Percentiles rank a stretch among this genome's conserved stretches.
Evolutionary conservation across 2,329 filamentous ascomycete species (phyloP).

Genomic region (Gyromitra esculenta): DNA sequence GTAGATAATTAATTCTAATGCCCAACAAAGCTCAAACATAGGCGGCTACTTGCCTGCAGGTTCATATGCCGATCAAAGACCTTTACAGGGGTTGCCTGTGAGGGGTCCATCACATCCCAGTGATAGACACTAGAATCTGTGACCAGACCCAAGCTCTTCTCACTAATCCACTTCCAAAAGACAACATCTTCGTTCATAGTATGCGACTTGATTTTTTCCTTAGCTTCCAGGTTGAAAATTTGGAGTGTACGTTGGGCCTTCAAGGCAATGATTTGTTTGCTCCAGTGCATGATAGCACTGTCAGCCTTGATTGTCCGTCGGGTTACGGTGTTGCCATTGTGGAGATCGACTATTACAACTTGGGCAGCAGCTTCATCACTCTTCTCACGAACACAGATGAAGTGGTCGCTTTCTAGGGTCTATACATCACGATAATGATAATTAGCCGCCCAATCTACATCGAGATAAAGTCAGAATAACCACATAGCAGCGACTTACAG

Average conservation of each 20-base stretch:
- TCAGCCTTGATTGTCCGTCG: constrained; percentile 97
- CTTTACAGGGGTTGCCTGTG: constrained; percentile 82
- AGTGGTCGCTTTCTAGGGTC: constrained; percentile 98
- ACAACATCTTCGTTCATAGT: constrained; percentile 97
- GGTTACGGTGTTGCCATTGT: constrained; percentile 95
- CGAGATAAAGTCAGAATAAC: constrained; percentile 2
- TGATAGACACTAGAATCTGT: constrained; percentile 93
- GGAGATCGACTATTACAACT: constrained; percentile 96
- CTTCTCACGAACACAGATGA: constrained; percentile 95
- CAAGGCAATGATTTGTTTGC: constrained; percentile 91
- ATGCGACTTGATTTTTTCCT: constrained; percentile 95
- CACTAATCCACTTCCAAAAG: constrained; percentile 99
- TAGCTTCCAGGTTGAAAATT: constrained; percentile 93
- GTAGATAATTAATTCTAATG: constrained; percentile 7
- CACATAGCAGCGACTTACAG: constrained; percentile 68
- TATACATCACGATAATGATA: constrained; percentile 60
- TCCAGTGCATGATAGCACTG: constrained; percentile 99
- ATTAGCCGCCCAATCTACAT: constrained; percentile 30
- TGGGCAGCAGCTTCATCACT: constrained; percentile 75
- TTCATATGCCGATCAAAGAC: constrained; percentile 94
- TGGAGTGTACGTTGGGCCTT: constrained; percentile 96
- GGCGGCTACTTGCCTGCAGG: constrained; percentile 67
- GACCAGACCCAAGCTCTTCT: constrained; percentile 85
- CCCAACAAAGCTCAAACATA: not conserved
- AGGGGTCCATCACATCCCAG: constrained; percentile 93